phyloP scores from a whole-genome alignment of 139 green algal genomes.

The Chlorella sorokiniana region DNA sequence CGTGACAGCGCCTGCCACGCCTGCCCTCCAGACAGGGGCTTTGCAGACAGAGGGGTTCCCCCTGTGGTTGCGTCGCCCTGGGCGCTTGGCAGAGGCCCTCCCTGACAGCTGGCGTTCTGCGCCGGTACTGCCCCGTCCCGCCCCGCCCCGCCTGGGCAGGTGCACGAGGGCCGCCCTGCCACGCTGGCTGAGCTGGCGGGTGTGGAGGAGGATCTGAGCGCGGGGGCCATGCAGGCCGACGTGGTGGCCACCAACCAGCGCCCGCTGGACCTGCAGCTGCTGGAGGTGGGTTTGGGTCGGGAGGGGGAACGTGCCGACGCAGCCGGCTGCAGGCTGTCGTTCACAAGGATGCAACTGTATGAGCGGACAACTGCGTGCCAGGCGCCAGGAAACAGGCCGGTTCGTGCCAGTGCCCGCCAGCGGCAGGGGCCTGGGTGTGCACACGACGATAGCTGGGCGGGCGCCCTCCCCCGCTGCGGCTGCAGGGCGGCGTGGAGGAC shows the following conservation, averaged over 20 bases:
- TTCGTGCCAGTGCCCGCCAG: background rate
- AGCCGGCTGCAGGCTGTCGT: background rate
- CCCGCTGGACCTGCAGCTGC: conserved; percentile 42
- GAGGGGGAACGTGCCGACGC: background rate
- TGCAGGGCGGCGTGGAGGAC: conserved; percentile 69
- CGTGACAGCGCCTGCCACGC: too few relatives aligned
- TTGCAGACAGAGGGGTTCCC: too few relatives aligned
- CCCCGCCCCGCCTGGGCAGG: background rate
- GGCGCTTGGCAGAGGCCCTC: background rate
- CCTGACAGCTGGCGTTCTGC: background rate
- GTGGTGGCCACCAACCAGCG: conserved; percentile 39
- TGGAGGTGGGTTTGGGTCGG: conserved; percentile 27
- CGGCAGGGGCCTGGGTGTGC: too few relatives aligned
- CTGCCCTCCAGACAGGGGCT: too few relatives aligned
- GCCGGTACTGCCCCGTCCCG: background rate
- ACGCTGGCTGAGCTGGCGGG: conserved; percentile 14
- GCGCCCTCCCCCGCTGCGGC: too few relatives aligned
- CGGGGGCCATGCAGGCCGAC: conserved; percentile 34
- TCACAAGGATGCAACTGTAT: background rate
- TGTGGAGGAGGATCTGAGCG: conserved; percentile 29
- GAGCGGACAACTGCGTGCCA: too few relatives aligned
- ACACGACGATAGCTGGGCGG: too few relatives aligned
- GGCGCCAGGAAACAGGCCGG: too few relatives aligned
- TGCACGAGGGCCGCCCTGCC: conserved; percentile 18
- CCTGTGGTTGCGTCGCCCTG: too few relatives aligned